Evolutionary conservation across 257 asterid species (phyloP).

Genomic region (Coffea canephora): DNA sequence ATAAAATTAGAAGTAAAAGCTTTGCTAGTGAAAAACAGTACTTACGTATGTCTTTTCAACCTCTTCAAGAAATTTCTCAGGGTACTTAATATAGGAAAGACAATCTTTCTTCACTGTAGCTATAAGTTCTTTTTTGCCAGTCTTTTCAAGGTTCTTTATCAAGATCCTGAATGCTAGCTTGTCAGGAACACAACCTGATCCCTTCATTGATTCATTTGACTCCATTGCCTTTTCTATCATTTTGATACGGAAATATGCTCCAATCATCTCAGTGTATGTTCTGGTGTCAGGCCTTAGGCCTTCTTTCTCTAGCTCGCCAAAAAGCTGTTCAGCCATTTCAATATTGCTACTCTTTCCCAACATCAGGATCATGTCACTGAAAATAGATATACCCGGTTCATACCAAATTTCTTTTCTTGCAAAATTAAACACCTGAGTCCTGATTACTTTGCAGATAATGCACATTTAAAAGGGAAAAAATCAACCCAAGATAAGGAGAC

Average conservation of each 20-base stretch:
- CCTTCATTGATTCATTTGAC: constrained; percentile 58
- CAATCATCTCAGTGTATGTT: constrained; percentile 68
- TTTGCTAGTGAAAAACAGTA: not conserved
- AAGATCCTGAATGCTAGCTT: constrained; percentile 54
- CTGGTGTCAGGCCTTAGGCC: constrained; percentile 59
- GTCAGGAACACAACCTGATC: constrained; percentile 62
- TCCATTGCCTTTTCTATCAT: constrained; percentile 60
- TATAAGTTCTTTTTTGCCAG: constrained; percentile 46
- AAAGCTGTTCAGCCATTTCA: constrained; percentile 49
- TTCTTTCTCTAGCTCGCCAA: constrained; percentile 46
- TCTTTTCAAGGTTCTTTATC: constrained; percentile 61
- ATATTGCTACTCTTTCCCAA: constrained; percentile 56
- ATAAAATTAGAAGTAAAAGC: not conserved
- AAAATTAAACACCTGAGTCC: constrained; percentile 57
- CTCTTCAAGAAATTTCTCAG: constrained; percentile 51
- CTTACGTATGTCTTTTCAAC: constrained; percentile 51
- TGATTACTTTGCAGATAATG: constrained; percentile 29
- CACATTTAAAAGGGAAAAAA: constrained; percentile 1
- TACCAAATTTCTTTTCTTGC: constrained; percentile 65
- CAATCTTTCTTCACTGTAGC: constrained; percentile 56
- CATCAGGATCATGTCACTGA: constrained; percentile 53
- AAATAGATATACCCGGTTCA: constrained; percentile 51
- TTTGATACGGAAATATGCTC: constrained; percentile 60
- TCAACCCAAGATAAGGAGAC: not conserved
- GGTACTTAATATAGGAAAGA: constrained; percentile 48